phyloP scores from a whole-genome alignment of 1,139 yeast species.

The Suhomyces wounanorum region DNA sequence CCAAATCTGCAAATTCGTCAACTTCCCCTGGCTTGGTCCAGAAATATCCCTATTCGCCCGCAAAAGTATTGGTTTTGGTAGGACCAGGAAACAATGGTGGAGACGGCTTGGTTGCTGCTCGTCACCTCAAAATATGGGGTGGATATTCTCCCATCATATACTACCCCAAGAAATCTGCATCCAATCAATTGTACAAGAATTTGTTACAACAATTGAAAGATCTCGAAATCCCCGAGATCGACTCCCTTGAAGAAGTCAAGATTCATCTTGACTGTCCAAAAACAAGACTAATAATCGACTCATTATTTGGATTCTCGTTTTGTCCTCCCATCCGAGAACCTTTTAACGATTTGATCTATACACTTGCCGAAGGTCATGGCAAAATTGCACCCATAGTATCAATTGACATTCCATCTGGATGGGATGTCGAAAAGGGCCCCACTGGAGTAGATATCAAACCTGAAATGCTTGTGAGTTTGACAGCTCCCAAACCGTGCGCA shows the following conservation, averaged over 20 bases:
- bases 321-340: conserved; percentile 86
- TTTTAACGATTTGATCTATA: conserved; percentile 58
- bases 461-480: conserved; percentile 70
- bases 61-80: conserved; percentile 62
- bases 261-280: conserved; percentile 22
- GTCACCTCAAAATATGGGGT: conserved; percentile 79
- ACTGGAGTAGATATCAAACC: conserved; percentile 53
- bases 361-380: conserved; percentile 37
- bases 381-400: conserved; percentile 63
- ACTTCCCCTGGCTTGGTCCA: conserved; percentile 21
- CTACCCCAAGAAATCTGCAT: conserved; percentile 62
- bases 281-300: conserved; percentile 60
- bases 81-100: conserved; percentile 99
- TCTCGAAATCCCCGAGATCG: conserved; percentile 50
- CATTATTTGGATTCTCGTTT: conserved; percentile 92
- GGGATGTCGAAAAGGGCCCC: conserved; percentile 95
- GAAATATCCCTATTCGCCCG: not conserved
- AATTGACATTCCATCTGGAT: conserved; percentile 92
- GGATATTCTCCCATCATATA: conserved; percentile 69
- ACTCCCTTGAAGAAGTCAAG: conserved; percentile 38
- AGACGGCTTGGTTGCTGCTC: conserved; percentile 93
- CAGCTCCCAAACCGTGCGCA: conserved; percentile 94
- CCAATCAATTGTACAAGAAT: conserved; percentile 43
- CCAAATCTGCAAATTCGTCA: conserved; percentile 9
- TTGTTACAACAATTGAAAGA: conserved; percentile 61